Base-by-base conservation (phyloP, 345 rosid genomes). In the Linum tenue region DNA sequence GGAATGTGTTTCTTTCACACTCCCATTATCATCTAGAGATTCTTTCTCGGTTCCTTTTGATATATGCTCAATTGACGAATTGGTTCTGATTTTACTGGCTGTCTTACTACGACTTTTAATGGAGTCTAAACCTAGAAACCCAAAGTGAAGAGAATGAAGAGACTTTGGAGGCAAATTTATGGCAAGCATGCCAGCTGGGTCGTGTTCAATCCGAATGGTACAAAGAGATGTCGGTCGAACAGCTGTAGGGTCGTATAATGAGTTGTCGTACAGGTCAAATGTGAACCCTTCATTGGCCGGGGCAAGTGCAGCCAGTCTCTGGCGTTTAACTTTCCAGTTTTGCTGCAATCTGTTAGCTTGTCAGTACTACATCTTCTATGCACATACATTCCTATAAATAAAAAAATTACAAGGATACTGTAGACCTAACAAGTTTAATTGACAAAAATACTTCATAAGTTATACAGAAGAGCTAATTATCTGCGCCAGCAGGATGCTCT, bases 241-340 rank as follows among this genome's bases (percentile, higher is more conserved):
- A 53, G 79, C 68, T 36, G 80, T 69, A 2, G 87, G 73, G 76
- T 86, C 84, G 57, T 79, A 72, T 43, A 82, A 50, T 31, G 88
- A 81, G 73, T 72, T 86, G 71, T 90, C 95, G 69, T 85, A 88
- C 74, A 90, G 90, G 73, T 88, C 97, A 75, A 92, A 72, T 36
- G 87, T 83, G 84, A 92, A 92, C 39, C 95, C 92, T 78, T 88
- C 99, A 55, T 74, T 90, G 77, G 86, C 76, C 55, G 91, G 73
- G 60, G 79, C 75, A 70, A 79, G 68, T 69, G 85, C 76, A 67
- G 86, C 86, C 69, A 85, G 60, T 15, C 97, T 94, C 79, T 82
- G 97, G 73, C 96, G 84, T 75, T 94, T 90, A 68, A 92, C 82
- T 83, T 92, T 92, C 97, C 99, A 92, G 75, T 90, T 92, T 80